A percentile compares a stretch with the other conserved stretches of the same genome.
Evolutionary conservation across 495 filamentous ascomycete species (phyloP).

Genomic region (Umbilicaria muhlenbergii): DNA sequence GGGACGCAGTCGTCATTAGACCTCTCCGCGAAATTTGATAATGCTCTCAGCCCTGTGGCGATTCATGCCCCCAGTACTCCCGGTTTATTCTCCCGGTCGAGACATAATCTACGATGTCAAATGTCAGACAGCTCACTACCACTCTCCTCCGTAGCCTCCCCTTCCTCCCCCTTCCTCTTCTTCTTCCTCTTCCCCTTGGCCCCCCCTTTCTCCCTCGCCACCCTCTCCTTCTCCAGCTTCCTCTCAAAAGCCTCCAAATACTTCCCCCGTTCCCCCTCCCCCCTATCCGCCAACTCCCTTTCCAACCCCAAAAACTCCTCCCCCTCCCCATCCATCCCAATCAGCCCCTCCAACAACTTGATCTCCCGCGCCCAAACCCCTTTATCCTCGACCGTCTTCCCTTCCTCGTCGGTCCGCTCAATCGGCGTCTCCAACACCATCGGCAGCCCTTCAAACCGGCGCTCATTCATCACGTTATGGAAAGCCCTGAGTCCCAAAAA

Average conservation of each 20-base stretch:
- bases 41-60: too few species aligned
- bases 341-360: slow-evolving; percentile 74
- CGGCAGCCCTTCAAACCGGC: slow-evolving; percentile 58
- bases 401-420: slow-evolving; percentile 36
- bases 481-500: slow-evolving; percentile 84
- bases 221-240: slow-evolving; percentile 29
- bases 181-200: slow-evolving; percentile 7
- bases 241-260: slow-evolving; percentile 60
- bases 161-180: slow-evolving; percentile 7
- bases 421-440: slow-evolving; percentile 95
- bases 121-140: not conserved
- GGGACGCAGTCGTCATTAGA: too few species aligned
- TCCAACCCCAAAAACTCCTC: slow-evolving; percentile 53
- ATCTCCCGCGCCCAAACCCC: slow-evolving; percentile 73
- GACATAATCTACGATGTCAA: too few species aligned
- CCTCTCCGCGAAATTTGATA: too few species aligned
- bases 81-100: too few species aligned
- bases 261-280: slow-evolving; percentile 52
- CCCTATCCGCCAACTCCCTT: slow-evolving; percentile 45
- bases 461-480: slow-evolving; percentile 78
- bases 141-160: slow-evolving; percentile 3
- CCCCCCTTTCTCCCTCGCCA: slow-evolving; percentile 10
- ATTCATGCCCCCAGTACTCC: too few species aligned
- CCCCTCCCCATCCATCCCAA: slow-evolving; percentile 61
- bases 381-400: slow-evolving; percentile 49